Base-by-base conservation (phyloP, 2,329 filamentous ascomycete genomes). In the Epichloe aotearoae region DNA sequence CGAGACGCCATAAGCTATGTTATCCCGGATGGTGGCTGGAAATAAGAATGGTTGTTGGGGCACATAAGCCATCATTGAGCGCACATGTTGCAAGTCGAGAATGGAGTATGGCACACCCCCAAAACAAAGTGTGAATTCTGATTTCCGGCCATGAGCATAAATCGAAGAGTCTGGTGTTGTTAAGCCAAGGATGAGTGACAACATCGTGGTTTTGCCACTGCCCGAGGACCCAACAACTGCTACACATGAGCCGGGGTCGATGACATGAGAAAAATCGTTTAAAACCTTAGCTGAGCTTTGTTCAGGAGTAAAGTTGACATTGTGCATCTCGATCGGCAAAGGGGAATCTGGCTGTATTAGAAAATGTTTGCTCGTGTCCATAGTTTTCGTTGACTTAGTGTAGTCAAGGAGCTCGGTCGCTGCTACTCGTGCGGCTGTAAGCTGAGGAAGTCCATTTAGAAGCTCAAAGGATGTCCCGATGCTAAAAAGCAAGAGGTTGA, bases 171-270 rank as follows among this genome's bases (percentile, higher is more conserved):
- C 52, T 0, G 75, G 73, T 2, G 65, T 56, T 57, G 93, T 88
- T 0, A 96, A 72, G 1, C 84, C 80, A 4, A 94, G 69, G 0
- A 97, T 71, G 0, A 97, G 69, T 0, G 84, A 79, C 0, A 84
- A 76, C 37, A 96, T 74, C 0, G 91, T 96, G 14, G 85, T 90
- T 68, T 98, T 97, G 1, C 93, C 91, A n/a, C 84, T 87, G 0
- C 93, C 91, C 0, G 89, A 95, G 1, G 78, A 70, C 1, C 91
- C 90, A 2, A 94, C 88, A 19, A 97, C 80, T 2, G 87, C 88
- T 0, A 83, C 83, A 56, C 80, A 86, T 4, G 77, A 80, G 20
- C 83, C 81, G 0, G 75, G 65, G 1, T 72, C 62, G 48, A 96
- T 77, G 0, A 66, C 69, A 7, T 95, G 69, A n/a, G 73, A 80